phyloP scores from a whole-genome alignment of 2,329 filamentous ascomycete genomes.

The Cryphonectria nitschkei region DNA sequence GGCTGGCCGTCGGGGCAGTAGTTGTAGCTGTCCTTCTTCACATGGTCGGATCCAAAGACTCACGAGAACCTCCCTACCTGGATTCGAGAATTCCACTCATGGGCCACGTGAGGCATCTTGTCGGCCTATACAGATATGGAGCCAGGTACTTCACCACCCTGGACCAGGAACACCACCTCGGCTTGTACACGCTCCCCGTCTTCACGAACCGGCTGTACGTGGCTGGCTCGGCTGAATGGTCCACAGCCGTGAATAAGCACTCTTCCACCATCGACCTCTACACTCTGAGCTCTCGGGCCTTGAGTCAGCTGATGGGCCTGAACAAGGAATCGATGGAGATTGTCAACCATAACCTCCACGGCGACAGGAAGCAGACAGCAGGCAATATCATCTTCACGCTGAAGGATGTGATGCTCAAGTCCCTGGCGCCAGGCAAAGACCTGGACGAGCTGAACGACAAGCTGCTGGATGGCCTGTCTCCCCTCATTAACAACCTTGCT shows the following conservation, averaged over 20 bases:
- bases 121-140: neutral
- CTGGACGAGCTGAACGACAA: constrained; percentile 4
- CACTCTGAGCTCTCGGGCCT: neutral
- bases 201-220: neutral
- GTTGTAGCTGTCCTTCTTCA: neutral
- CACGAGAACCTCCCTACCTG: neutral
- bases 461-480: neutral
- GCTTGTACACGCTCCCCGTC: neutral
- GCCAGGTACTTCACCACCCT: constrained; percentile 2
- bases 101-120: neutral
- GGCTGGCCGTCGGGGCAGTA: neutral
- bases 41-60: neutral
- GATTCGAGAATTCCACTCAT: neutral
- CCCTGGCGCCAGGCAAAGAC: neutral
- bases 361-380: constrained; percentile 1
- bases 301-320: neutral
- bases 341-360: constrained; percentile 5
- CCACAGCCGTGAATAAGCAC: constrained; percentile 1
- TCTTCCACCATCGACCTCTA: neutral
- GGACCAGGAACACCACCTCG: neutral
- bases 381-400: constrained; percentile 3
- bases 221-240: neutral
- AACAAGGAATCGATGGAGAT: neutral
- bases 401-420: constrained; percentile 3
- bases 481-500: neutral